Conservation (phyloP, 176 grass and related monocot species). For the Ampelocalamus luodianensis region DNA sequence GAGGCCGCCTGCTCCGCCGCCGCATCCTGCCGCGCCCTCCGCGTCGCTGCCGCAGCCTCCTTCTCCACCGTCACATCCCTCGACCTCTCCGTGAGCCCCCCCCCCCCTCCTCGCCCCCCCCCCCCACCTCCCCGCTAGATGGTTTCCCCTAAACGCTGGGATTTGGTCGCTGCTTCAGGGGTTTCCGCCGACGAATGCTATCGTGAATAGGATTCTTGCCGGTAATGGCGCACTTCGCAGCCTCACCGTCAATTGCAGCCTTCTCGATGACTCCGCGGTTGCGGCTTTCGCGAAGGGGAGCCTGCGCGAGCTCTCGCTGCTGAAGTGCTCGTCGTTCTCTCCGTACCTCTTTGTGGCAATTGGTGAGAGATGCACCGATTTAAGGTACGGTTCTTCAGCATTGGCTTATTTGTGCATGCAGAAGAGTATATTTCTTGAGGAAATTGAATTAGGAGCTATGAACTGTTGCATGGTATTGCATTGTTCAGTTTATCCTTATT, state of each 20-base stretch:
- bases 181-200: slow-evolving; percentile 60
- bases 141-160: slow-evolving; percentile 36
- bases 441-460: background rate
- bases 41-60: slow-evolving; percentile 35
- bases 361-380: slow-evolving; percentile 59
- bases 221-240: slow-evolving; percentile 57
- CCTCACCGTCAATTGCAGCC: slow-evolving; percentile 74
- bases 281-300: slow-evolving; percentile 61
- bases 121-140: background rate
- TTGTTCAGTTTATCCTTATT: slow-evolving; percentile 12
- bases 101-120: background rate
- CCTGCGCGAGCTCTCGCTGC: slow-evolving; percentile 73
- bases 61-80: slow-evolving; percentile 38
- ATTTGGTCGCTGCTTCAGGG: slow-evolving; percentile 44
- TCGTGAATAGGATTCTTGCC: slow-evolving; percentile 60
- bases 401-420: background rate
- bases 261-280: slow-evolving; percentile 63
- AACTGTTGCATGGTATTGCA: background rate
- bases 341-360: slow-evolving; percentile 59
- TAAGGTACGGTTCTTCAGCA: slow-evolving; percentile 59
- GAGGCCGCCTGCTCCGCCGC: slow-evolving; percentile 79
- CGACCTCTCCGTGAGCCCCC: slow-evolving; percentile 40
- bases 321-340: slow-evolving; percentile 72
- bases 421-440: background rate
- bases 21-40: slow-evolving; percentile 73